These are phyloP conservation scores for Nicotiana benthamiana DNA, from an alignment of 257 asterid genomes.

Conservation along the genomic window DNA sequence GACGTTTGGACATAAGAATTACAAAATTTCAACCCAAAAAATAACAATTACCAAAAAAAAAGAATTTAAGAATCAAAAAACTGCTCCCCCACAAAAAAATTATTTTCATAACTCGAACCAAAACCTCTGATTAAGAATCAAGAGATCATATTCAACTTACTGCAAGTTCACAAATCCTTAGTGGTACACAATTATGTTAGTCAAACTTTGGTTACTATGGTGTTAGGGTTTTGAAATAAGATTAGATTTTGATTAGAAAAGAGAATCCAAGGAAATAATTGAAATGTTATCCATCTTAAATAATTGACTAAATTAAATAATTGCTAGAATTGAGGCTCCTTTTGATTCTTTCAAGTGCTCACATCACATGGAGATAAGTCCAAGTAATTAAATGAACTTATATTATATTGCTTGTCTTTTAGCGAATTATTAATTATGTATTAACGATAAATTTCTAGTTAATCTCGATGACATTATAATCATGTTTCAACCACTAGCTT, in stretches of 20 bases:
- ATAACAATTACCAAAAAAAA: too few relatives aligned
- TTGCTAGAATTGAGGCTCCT: background rate
- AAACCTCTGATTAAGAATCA: too few relatives aligned
- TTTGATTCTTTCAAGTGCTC: slow-evolving; percentile 2
- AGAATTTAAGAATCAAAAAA: too few relatives aligned
- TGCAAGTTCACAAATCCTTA: too few relatives aligned
- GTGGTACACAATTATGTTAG: background rate
- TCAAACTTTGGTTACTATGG: background rate
- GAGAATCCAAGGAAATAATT: background rate
- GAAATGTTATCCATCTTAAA: background rate
- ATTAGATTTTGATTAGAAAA: background rate
- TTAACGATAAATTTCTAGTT: background rate
- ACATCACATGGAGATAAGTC: slow-evolving; percentile 1
- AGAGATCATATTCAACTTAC: too few relatives aligned
- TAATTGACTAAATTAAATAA: slow-evolving; percentile 2
- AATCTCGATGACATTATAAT: background rate
- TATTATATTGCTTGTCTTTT: background rate
- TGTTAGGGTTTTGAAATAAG: background rate
- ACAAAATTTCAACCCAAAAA: too few relatives aligned
- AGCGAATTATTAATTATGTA: background rate
- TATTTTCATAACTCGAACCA: too few relatives aligned
- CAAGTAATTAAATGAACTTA: background rate
- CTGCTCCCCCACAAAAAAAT: too few relatives aligned
- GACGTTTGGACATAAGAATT: too few relatives aligned
- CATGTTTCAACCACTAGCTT: slow-evolving; percentile 1